A percentile compares a stretch with the other conserved stretches of the same genome.
phyloP scores from a whole-genome alignment of 2,329 filamentous ascomycete species.

The Basipetospora chlamydospora region DNA sequence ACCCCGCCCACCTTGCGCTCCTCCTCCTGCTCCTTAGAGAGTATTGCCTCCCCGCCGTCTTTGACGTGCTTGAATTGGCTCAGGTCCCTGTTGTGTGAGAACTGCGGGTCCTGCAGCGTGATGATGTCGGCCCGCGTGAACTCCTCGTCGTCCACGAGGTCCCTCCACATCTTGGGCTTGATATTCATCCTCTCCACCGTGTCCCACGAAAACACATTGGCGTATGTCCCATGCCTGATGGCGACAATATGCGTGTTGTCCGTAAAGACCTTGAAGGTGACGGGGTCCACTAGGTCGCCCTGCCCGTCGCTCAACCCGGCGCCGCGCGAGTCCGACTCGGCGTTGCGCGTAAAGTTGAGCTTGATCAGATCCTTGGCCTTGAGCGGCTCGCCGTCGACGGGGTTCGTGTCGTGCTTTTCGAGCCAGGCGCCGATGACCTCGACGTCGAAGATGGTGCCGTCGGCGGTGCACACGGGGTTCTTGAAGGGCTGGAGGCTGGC shows the following conservation, averaged over 20 bases:
- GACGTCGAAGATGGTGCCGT: constrained; percentile 86
- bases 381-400: constrained; percentile 67
- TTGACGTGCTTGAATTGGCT: constrained; percentile 80
- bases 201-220: constrained; percentile 94
- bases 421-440: constrained; percentile 92
- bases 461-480: constrained; percentile 79
- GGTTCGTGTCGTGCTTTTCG: constrained; percentile 84
- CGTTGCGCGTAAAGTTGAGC: constrained; percentile 83
- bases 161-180: constrained; percentile 90
- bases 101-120: constrained; percentile 90
- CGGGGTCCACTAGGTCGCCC: constrained; percentile 84
- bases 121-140: constrained; percentile 89
- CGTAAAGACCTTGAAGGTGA: constrained; percentile 94
- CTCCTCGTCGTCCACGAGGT: constrained; percentile 73
- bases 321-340: constrained; percentile 43
- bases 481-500: constrained; percentile 89
- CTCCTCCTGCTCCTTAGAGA: constrained; percentile 56
- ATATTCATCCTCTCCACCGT: constrained; percentile 92
- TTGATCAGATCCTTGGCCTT: constrained; percentile 75
- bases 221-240: constrained; percentile 61
- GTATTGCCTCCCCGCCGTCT: constrained; percentile 57
- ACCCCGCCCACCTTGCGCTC: constrained; percentile 54
- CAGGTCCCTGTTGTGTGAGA: constrained; percentile 66
- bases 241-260: constrained; percentile 97
- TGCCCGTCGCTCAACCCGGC: constrained; percentile 35